Evolutionary conservation across 768 basidiomycete genomes (phyloP), one percentile per base, ranked within the genome.

Genomic region (Cystobasidium onofrii): DNA sequence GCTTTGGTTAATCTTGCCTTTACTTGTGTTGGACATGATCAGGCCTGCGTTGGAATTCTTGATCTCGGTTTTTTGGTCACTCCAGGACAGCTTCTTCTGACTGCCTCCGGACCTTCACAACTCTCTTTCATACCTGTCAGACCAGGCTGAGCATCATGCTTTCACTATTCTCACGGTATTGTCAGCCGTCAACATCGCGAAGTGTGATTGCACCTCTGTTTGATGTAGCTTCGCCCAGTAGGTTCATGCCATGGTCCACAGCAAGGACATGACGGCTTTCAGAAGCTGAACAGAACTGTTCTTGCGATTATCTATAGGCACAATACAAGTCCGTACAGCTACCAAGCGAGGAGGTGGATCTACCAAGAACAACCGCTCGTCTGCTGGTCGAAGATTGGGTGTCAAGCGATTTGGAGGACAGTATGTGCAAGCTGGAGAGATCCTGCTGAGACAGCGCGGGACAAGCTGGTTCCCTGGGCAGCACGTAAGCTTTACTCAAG

Each of bases 311-410:
- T 25, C 0, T 17, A 15, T 73, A 75, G 75, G 67, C 29, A 41
- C 72, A 1, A 43, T 71, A 34, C 86, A 92, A 52, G 84, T 95
- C 62, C 88, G 95, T 80, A 95, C 90, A 15, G 93, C 96, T 41
- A 97, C 96, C 73, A 99, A 99, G 82, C 88, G 92, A 52, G 95
- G 93, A 55, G 95, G 94, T 78, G 96, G 96, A 46, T 91, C 89
- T 9, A 89, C 93, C 1, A 88, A 89, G 81, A 98, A 98, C 81
- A 89, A 92, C 78, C 88, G 95, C 74, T 90, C 91, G 74, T 93
- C 92, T 0, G 89, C 92, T 15, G 96, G 96, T 76, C 89, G 92
- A 82, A 88, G 96, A 27, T 83, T 99, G 34, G 96, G 96, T 77
- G 84, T 98, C 50, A 99, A 98, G 84, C 93, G 92, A 82, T 98